These are phyloP conservation scores for Globisporangium takayamanum DNA, from an alignment of 352 stramenopile genomes.

Conservation along the genomic window DNA sequence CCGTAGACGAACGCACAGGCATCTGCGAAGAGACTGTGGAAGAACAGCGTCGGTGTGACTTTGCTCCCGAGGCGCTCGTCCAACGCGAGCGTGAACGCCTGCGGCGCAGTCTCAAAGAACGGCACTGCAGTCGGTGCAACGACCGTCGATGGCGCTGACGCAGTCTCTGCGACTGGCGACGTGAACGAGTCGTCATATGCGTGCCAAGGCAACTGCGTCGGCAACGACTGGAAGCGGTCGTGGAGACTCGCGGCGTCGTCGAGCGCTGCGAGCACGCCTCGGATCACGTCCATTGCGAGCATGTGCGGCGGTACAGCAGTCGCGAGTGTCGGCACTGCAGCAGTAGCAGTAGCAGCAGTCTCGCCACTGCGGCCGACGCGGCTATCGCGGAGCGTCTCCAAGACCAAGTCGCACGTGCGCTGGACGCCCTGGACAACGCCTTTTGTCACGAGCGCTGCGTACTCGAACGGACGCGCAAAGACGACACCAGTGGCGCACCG, in stretches of 20 bases:
- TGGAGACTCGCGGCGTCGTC: constrained; percentile 20
- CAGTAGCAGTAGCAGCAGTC: background rate
- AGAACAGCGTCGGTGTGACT: constrained; percentile 45
- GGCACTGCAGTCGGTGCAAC: constrained; percentile 18
- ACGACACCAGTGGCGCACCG: constrained; percentile 22
- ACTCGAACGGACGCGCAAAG: constrained; percentile 23
- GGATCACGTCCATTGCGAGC: constrained; percentile 51
- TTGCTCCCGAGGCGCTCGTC: constrained; percentile 34
- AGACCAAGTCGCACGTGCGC: constrained; percentile 18
- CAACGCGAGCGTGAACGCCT: constrained; percentile 38
- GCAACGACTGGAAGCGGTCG: constrained; percentile 25
- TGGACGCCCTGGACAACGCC: constrained; percentile 25
- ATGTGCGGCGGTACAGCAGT: constrained; percentile 15
- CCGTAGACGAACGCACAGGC: constrained; percentile 44
- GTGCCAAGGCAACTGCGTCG: constrained; percentile 43
- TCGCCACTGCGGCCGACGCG: too few relatives aligned
- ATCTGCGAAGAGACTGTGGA: constrained; percentile 50
- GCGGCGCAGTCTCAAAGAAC: constrained; percentile 45
- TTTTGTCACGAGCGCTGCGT: constrained; percentile 21
- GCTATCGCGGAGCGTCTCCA: constrained; percentile 7
- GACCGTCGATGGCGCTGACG: background rate
- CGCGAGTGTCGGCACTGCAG: background rate
- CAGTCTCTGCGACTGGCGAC: background rate
- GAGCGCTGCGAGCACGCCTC: constrained; percentile 37
- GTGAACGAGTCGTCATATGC: constrained; percentile 1